Base-by-base conservation (phyloP, 257 asterid genomes). In the Solanum ahanhuiri region DNA sequence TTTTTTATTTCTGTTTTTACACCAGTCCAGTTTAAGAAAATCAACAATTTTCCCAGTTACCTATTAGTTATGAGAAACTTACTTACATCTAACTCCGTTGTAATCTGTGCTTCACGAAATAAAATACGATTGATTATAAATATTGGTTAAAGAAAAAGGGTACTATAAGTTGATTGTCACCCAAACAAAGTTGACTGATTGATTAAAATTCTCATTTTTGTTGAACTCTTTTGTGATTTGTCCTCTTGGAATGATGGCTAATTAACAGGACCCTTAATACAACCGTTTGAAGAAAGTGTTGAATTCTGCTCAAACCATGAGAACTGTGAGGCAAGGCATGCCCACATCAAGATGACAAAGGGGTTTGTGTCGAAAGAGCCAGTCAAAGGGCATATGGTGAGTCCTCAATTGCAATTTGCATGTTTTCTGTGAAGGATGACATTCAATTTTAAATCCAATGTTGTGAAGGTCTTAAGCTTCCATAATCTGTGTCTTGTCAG, bases 361-460 rank as follows among this genome's bases (percentile, higher is more conserved):
- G 98, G 99, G 71, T 96, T 93, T 88, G 87, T 90, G 34, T 98
- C 98, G 23, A 95, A 90, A 93, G 98, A 96, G 92, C 96, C 91
- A 31, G 92, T 94, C 22, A 96, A 91, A 90, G 99, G 99, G 87
- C 98, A 93, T 86, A 92, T 94, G 97, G 99, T 91, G 90, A 92
- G 94, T 90, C 89, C 34, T 83, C 67, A 28, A 48, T 48, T 2
- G 3, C 41, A 30, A 18, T 81, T 28, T 81, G 25, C 9, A 43
- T 43, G 37, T n/a, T 79, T 79, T 45, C 9, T 45, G 23, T 79
- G 37, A 77, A 77, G 63, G 23, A 25, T 43, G 15, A 15, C 35
- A 41, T 41, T 41, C 60, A 76, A 58, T 17, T 28, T 48, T 81
- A 48, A 79, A 79, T 43, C 64, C 14, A 25, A 25, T 7, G 67